Evolutionary conservation across 2,329 filamentous ascomycete species (phyloP).

Genomic region (Xylaria sp.): DNA sequence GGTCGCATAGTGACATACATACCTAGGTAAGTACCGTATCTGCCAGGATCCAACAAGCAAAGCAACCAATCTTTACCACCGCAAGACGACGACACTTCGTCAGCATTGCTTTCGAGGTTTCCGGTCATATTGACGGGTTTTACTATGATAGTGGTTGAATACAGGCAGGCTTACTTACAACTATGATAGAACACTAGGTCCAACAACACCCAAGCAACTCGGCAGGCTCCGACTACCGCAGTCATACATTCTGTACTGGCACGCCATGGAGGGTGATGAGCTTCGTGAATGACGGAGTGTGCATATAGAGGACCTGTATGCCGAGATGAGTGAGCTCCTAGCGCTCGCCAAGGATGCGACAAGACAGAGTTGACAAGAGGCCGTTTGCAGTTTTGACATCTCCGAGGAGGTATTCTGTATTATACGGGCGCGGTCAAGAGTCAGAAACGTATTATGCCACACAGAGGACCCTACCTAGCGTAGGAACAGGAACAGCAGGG

Average conservation of each 20-base stretch:
- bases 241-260: no score
- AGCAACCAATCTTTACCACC: not conserved
- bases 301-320: slow-evolving; percentile 25
- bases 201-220: not conserved
- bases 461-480: not conserved
- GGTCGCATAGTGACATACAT: not conserved
- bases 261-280: not conserved
- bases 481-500: not conserved
- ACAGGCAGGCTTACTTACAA: not conserved
- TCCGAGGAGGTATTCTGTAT: slow-evolving; percentile 30
- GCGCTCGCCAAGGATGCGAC: slow-evolving; percentile 16
- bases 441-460: not conserved
- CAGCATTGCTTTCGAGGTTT: not conserved
- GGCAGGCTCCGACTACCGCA: slow-evolving; percentile 21
- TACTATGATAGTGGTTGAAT: not conserved
- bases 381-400: slow-evolving; percentile 28
- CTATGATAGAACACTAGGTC: not conserved
- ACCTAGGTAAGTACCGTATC: no score
- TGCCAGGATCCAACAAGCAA: slow-evolving; percentile 1
- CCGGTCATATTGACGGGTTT: not conserved
- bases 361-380: slow-evolving; percentile 20
- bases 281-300: slow-evolving; percentile 21
- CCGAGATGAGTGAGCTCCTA: slow-evolving; percentile 32
- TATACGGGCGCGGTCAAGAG: not conserved
- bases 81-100: not conserved